These are phyloP conservation scores for Colletotrichum sp. DNA, from an alignment of 2,329 filamentous ascomycete species.

Conservation along the genomic window DNA sequence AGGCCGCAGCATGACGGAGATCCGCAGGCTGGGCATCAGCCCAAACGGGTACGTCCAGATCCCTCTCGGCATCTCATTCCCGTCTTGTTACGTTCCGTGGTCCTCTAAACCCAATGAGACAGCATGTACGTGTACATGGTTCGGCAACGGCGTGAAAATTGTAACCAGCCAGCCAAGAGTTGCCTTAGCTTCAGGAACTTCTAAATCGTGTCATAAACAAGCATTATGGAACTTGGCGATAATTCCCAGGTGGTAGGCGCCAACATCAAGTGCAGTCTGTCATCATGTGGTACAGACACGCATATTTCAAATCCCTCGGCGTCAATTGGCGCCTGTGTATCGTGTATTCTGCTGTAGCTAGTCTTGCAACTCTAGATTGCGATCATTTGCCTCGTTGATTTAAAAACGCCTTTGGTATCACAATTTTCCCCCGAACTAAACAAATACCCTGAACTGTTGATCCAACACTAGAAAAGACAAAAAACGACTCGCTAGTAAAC, in stretches of 20 bases:
- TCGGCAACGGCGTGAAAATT: background rate
- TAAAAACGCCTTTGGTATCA: constrained; percentile 12
- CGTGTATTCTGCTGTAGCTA: background rate
- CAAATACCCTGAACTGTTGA: background rate
- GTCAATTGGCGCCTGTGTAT: background rate
- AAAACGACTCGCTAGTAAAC: background rate
- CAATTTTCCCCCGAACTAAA: constrained; percentile 1
- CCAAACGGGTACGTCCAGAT: background rate
- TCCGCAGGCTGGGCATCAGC: background rate
- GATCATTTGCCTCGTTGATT: background rate
- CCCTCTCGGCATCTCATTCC: background rate
- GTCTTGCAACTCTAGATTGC: background rate
- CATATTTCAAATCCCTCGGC: background rate
- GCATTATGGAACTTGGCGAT: background rate
- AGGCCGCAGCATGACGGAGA: constrained; percentile 2
- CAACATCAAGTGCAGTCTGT: no score
- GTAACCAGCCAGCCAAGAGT: background rate
- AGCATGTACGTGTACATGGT: background rate
- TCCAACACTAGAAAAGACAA: background rate
- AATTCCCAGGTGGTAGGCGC: background rate
- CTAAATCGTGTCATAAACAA: background rate
- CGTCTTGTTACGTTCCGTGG: background rate
- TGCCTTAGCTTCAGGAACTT: background rate
- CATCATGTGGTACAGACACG: background rate
- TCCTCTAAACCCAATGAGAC: background rate